Conservation (phyloP, 2,329 filamentous ascomycete genomes). For the Mariannaea sp. region DNA sequence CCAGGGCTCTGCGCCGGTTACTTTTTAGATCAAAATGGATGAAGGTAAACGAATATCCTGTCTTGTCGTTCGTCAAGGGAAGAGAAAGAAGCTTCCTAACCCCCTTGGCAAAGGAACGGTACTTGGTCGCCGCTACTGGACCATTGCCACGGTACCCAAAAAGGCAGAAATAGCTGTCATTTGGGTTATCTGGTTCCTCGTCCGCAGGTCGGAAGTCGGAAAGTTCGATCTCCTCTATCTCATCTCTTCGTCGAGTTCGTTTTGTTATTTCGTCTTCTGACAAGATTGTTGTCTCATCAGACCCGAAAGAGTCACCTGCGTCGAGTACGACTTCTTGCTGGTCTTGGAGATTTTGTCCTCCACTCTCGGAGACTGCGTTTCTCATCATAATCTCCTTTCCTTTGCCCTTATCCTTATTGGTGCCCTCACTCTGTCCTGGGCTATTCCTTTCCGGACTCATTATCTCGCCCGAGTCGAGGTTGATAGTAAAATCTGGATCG, state of each 20-base stretch:
- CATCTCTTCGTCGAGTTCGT: background rate
- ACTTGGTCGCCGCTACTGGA: slow-evolving; percentile 30
- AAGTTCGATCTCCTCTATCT: background rate
- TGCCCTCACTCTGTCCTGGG: too few relatives aligned
- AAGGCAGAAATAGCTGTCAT: slow-evolving; percentile 27
- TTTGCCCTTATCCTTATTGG: too few relatives aligned
- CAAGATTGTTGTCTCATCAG: background rate
- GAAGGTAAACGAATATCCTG: slow-evolving; percentile 4
- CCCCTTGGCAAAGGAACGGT: slow-evolving; percentile 28
- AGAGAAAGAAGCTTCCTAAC: slow-evolving; percentile 33
- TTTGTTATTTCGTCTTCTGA: background rate
- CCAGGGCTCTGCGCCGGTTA: background rate
- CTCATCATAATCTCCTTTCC: too few relatives aligned
- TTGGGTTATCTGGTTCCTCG: background rate
- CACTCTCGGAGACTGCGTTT: too few relatives aligned
- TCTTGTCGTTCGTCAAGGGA: background rate
- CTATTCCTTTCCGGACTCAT: too few relatives aligned
- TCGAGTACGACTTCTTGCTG: too few relatives aligned
- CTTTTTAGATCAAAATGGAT: slow-evolving; percentile 20
- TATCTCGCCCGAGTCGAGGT: too few relatives aligned
- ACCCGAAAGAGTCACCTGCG: too few relatives aligned
- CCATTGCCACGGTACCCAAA: slow-evolving; percentile 43
- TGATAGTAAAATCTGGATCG: too few relatives aligned
- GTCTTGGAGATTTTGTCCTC: too few relatives aligned
- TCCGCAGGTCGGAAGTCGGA: slow-evolving; percentile 9